Percentiles rank a stretch among this genome's conserved stretches.
Conservation (phyloP, 768 basidiomycete species). For the Lenzites betulinus region DNA sequence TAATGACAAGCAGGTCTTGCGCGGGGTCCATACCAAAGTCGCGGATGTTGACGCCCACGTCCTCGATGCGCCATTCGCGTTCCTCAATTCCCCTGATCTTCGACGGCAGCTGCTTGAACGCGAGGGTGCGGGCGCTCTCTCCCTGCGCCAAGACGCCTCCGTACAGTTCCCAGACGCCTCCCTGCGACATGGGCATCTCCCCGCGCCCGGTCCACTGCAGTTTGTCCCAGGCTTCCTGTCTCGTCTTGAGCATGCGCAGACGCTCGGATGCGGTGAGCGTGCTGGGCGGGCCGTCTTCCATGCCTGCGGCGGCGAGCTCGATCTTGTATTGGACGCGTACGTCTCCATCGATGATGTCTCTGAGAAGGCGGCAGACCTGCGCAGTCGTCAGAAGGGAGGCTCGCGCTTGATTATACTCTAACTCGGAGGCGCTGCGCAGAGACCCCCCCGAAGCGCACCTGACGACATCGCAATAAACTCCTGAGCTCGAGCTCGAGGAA, state of each 20-base stretch:
- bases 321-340: constrained; percentile 28
- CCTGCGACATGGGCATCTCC: constrained; percentile 42
- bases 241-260: constrained; percentile 38
- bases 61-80: constrained; percentile 44
- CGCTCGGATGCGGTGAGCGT: constrained; percentile 34
- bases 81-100: constrained; percentile 47
- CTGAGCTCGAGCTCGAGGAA: constrained; percentile 23
- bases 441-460: constrained; percentile 17
- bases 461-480: constrained; percentile 22
- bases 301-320: constrained; percentile 43
- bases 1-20: constrained; percentile 61
- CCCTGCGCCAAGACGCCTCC: constrained; percentile 57
- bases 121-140: constrained; percentile 33
- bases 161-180: constrained; percentile 57
- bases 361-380: constrained; percentile 25
- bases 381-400: background rate
- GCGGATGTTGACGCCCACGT: constrained; percentile 39
- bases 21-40: constrained; percentile 69
- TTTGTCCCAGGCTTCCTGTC: constrained; percentile 26
- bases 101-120: constrained; percentile 54
- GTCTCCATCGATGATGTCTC: constrained; percentile 17
- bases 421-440: background rate
- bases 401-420: background rate
- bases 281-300: constrained; percentile 41
- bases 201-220: constrained; percentile 16